Conservation (phyloP, 441 rosid genomes). For the Arabidopsis lyrata region DNA sequence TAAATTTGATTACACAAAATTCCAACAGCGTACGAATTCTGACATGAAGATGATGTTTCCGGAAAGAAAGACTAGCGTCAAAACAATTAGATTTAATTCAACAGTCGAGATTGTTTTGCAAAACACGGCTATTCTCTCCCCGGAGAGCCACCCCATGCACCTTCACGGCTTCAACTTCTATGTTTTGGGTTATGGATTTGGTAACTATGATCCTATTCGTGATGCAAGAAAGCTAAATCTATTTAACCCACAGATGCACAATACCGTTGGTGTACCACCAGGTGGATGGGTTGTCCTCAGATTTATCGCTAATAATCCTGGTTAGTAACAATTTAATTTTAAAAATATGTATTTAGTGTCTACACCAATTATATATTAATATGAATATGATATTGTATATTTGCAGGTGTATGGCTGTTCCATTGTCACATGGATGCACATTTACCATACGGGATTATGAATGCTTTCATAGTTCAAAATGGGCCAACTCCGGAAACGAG, state of each 20-base stretch:
- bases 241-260: constrained; percentile 67
- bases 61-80: constrained; percentile 50
- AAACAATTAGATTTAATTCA: constrained; percentile 60
- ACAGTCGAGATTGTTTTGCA: constrained; percentile 69
- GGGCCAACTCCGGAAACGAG: constrained; percentile 58
- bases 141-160: constrained; percentile 80
- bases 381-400: not conserved
- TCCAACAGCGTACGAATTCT: constrained; percentile 38
- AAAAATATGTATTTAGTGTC: too few relatives aligned
- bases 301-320: constrained; percentile 73
- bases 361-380: not conserved
- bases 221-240: constrained; percentile 64
- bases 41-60: constrained; percentile 45
- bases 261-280: constrained; percentile 70
- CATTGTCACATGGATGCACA: constrained; percentile 80
- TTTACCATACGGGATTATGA: constrained; percentile 65
- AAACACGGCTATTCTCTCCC: constrained; percentile 58
- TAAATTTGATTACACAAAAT: constrained; percentile 66
- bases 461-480: constrained; percentile 64
- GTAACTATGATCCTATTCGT: constrained; percentile 61
- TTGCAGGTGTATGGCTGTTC: constrained; percentile 64
- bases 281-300: constrained; percentile 79
- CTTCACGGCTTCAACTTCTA: constrained; percentile 79
- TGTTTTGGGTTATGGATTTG: constrained; percentile 64
- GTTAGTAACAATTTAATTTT: constrained; percentile 35